A percentile compares a stretch with the other conserved stretches of the same genome.
phyloP scores from a whole-genome alignment of 306 rosid genomes.

The Vigna reflexopilosa region DNA sequence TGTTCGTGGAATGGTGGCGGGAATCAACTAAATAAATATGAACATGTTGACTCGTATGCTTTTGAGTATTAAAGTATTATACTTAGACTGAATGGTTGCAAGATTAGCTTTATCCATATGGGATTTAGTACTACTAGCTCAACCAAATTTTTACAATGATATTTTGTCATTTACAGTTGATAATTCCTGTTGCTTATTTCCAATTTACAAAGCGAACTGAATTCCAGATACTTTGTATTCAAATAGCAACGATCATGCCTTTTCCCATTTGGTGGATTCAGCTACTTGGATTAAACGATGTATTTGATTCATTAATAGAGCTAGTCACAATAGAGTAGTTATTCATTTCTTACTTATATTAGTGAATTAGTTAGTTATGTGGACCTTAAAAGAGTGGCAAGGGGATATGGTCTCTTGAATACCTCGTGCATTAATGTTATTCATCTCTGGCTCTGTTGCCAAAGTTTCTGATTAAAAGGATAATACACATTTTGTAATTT shows the following conservation, averaged over 20 bases:
- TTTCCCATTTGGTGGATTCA: not conserved
- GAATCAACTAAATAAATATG: not conserved
- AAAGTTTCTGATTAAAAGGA: too few relatives aligned
- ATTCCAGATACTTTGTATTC: not conserved
- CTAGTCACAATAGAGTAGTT: too few relatives aligned
- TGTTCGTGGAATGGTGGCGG: not conserved
- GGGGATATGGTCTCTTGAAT: too few relatives aligned
- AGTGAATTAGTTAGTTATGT: too few relatives aligned
- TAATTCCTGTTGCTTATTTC: not conserved
- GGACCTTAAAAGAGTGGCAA: too few relatives aligned
- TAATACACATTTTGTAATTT: too few relatives aligned
- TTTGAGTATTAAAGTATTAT: not conserved
- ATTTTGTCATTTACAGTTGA: constrained; percentile 1
- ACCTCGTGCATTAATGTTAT: too few relatives aligned
- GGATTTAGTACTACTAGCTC: too few relatives aligned
- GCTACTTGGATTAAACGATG: not conserved
- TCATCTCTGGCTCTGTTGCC: too few relatives aligned
- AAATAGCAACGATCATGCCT: not conserved
- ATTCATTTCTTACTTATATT: too few relatives aligned
- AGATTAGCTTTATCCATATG: not conserved
- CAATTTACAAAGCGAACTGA: not conserved
- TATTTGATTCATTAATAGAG: too few relatives aligned
- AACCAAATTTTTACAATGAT: too few relatives aligned
- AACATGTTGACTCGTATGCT: not conserved
- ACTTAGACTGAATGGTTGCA: not conserved